Evolutionary conservation across 345 rosid genomes (phyloP).

Genomic region (Psidium guajava): DNA sequence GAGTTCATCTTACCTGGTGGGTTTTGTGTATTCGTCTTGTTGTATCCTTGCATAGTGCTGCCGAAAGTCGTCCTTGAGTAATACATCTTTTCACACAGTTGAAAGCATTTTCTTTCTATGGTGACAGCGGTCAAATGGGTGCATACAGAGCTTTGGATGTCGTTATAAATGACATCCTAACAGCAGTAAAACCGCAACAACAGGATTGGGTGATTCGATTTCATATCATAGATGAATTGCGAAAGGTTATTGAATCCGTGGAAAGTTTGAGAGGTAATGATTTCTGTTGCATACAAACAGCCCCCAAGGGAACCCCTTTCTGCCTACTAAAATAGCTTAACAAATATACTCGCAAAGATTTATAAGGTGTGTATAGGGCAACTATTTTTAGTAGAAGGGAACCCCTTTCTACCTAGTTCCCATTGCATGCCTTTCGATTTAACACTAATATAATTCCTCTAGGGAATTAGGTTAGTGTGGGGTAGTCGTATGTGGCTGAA

Average conservation of each 20-base stretch:
- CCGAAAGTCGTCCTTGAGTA: neutral
- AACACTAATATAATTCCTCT: neutral
- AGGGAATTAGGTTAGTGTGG: neutral
- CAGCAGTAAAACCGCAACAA: conserved; percentile 37
- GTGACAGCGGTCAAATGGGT: conserved; percentile 24
- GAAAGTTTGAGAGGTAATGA: conserved; percentile 58
- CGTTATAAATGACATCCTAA: conserved; percentile 46
- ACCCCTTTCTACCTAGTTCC: neutral
- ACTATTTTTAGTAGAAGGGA: neutral
- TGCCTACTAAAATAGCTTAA: neutral
- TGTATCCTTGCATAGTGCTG: neutral
- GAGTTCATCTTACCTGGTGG: neutral
- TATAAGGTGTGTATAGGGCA: neutral
- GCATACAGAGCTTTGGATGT: conserved; percentile 24
- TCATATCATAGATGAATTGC: conserved; percentile 42
- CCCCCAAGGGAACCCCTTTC: too few species aligned
- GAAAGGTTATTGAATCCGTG: conserved; percentile 37
- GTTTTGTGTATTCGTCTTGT: neutral
- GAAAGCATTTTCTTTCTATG: neutral
- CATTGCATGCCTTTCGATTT: neutral
- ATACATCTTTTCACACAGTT: neutral
- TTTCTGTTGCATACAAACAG: conserved; percentile 2
- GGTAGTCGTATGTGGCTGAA: neutral
- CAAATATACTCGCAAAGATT: neutral
- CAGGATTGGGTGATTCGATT: conserved; percentile 42